A percentile compares a stretch with the other conserved stretches of the same genome.
phyloP scores from a whole-genome alignment of 1,284 basidiomycete genomes.

The Hypsizygus ulmarius region DNA sequence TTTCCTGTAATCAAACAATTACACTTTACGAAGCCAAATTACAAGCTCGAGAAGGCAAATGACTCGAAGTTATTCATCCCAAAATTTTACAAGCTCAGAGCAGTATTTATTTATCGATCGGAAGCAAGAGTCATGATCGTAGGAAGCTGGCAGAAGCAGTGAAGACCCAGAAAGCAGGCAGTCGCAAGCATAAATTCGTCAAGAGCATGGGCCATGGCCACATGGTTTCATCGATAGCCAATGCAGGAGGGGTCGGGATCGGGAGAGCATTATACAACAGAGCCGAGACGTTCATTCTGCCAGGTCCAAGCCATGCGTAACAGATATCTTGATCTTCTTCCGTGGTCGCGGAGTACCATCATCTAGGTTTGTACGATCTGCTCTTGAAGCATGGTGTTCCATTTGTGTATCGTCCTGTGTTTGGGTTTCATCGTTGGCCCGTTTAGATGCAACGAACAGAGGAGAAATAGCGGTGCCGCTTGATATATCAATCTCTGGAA shows the following conservation, averaged over 20 bases:
- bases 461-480: background rate
- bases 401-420: conserved; percentile 55
- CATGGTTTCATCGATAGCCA: background rate
- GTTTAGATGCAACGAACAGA: conserved; percentile 5
- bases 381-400: conserved; percentile 16
- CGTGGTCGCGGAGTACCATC: conserved; percentile 26
- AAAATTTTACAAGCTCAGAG: too few relatives aligned
- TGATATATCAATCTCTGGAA: background rate
- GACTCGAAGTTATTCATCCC: too few relatives aligned
- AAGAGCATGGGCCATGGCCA: background rate
- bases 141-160: too few relatives aligned
- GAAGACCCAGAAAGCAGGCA: too few relatives aligned
- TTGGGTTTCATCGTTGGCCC: conserved; percentile 34
- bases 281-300: conserved; percentile 41
- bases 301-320: conserved; percentile 53
- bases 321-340: conserved; percentile 57
- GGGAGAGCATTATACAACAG: background rate
- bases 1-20: too few relatives aligned
- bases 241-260: background rate
- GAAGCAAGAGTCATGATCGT: too few relatives aligned
- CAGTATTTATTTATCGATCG: too few relatives aligned
- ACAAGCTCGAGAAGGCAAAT: too few relatives aligned
- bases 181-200: too few relatives aligned
- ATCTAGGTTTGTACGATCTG: conserved; percentile 29
- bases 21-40: too few relatives aligned